Evolutionary conservation across 2,329 filamentous ascomycete species (phyloP), one percentile per base, ranked within the genome.

Genomic region (Xylariaceae sp.): DNA sequence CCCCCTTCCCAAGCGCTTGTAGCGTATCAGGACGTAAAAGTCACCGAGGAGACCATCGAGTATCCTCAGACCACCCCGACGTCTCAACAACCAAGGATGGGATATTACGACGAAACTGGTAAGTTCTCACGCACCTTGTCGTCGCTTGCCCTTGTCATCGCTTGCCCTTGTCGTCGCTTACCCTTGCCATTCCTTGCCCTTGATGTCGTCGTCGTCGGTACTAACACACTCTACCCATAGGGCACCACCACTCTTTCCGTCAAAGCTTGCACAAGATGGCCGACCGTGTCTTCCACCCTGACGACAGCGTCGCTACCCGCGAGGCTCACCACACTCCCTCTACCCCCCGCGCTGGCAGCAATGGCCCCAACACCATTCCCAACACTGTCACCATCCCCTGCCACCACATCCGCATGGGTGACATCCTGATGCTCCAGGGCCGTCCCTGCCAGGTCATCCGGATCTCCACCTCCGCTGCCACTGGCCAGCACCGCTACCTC

Each of bases 361-460:
- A 10, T 13, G 68, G 70, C 61, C 73, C 70, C 53, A 73, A 73
- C 45, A 58, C 65, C 66, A 69, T 80, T 61, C 82, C 88, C 75
- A 92, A 94, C 84, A 96, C 91, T 71, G 92, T 97, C 77, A 93
- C 92, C 75, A 97, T 99, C 78, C 94, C 95, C 67, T 96, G 92
- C 88, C 91, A 99, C 87, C 95, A 97, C 85, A 93, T 99, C 82
- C 94, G 94, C 82, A 90, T 97, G 72, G 94, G 94, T 78, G 94
- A 99, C 80, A 90, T 99, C 80, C 80, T 99, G 80, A 95, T 97
- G 82, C 91, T 99, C 69, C 94, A 99, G 85, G 93, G 93, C 77
- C 93, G 94, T 71, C 92, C 94, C 73, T 97, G 92, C 89, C 94
- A 99, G 86, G 93, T 99, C 78, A 99, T 99, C 84, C 93, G 93